Evolutionary conservation across 192 early-diverging fungal species (phyloP), one percentile per base, ranked within the genome.

Genomic region (Linnemannia schmuckeri): DNA sequence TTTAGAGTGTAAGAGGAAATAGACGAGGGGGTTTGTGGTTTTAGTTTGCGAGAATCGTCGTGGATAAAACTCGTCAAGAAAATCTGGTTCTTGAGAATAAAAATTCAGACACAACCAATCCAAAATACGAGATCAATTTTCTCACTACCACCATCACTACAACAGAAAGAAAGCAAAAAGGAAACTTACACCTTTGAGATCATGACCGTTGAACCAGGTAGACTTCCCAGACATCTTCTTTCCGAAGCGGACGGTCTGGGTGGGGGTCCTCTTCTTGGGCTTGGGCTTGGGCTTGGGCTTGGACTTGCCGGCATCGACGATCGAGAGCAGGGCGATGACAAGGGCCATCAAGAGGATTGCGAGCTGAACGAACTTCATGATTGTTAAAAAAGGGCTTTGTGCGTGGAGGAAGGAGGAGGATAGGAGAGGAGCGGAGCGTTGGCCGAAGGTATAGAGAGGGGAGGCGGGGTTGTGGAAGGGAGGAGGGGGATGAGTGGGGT

Each of bases 191-290:
- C 35, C 75, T 47, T 83, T 87, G 46, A 81, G 46, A 35, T 87
- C 79, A 38, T 79, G 74, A 18, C 83, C 83, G 38, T 79, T 85
- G 75, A 85, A 85, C 83, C 83, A 85, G 74, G 83, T 85, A 24
- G 83, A 85, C 37, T 61, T 42, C 13, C 77, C 83, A 6, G 18
- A 30, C 27, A 71, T 8, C 68, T 79, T 79, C 74, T 76, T 79
- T 49, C 37, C 44, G 61, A 74, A 85, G 5, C 44, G 38, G 77
- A 80, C 74, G 30, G 37, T 54, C 54, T 80, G 82, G 44, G 82
- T 77, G 22, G 71, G 57, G 52, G 35, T 18, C 18, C 55, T 47
- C 12, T 40, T 57, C 66, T 66, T 81, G 33, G 13, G 13, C 55
- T 80, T 79, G 30, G 42, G 37, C 63, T 63, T 80, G n/a, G 12